These are phyloP conservation scores for Phytopythium sindhum DNA, from an alignment of 352 stramenopile genomes.

Conservation along the genomic window DNA sequence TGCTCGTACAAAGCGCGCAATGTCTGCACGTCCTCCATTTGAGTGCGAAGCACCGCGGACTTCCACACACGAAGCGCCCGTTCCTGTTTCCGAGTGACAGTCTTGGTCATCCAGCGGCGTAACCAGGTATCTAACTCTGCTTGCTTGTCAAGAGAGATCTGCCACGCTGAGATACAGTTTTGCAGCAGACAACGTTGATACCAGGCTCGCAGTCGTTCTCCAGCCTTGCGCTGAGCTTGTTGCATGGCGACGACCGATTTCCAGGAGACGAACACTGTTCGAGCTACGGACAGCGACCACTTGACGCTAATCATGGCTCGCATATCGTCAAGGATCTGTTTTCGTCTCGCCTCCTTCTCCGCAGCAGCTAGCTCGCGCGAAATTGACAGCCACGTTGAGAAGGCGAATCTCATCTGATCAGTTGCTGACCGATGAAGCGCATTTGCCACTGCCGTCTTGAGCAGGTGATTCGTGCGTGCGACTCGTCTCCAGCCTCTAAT, in stretches of 20 bases:
- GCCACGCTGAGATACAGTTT: slow-evolving; percentile 16
- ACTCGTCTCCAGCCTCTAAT: slow-evolving; percentile 23
- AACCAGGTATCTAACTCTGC: background rate
- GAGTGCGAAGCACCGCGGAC: slow-evolving; percentile 3
- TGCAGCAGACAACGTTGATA: slow-evolving; percentile 12
- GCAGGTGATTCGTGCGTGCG: slow-evolving; percentile 17
- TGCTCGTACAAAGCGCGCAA: background rate
- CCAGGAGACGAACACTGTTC: slow-evolving; percentile 28
- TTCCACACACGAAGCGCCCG: slow-evolving; percentile 5
- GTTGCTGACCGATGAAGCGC: slow-evolving; percentile 43
- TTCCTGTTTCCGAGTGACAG: background rate
- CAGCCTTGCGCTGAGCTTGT: slow-evolving; percentile 10
- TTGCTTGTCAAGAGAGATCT: slow-evolving; percentile 10
- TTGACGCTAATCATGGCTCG: slow-evolving; percentile 36
- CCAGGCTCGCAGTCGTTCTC: slow-evolving; percentile 15
- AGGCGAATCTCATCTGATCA: slow-evolving; percentile 26
- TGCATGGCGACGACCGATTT: slow-evolving; percentile 7
- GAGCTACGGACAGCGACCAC: slow-evolving; percentile 21
- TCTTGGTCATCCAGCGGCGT: slow-evolving; percentile 4
- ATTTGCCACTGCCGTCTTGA: slow-evolving; percentile 28
- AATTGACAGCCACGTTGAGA: slow-evolving; percentile 27
- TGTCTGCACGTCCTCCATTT: slow-evolving; percentile 5
- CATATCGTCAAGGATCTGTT: slow-evolving; percentile 25
- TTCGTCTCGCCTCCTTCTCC: slow-evolving; percentile 19
- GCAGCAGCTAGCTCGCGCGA: slow-evolving; percentile 10